phyloP scores from a whole-genome alignment of 495 filamentous ascomycete species.

The Aspergillus conjunctus region DNA sequence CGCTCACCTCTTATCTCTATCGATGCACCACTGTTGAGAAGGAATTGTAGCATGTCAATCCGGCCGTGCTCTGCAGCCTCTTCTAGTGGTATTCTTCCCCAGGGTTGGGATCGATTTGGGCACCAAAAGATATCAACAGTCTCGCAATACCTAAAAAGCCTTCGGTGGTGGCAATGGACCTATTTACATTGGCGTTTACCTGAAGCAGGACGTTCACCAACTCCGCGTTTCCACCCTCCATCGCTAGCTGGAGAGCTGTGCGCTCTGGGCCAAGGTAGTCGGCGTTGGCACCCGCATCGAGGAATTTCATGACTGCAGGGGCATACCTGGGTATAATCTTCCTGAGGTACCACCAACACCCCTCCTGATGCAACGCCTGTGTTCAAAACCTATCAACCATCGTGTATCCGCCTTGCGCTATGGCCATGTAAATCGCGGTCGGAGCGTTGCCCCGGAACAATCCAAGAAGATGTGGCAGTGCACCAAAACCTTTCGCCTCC shows the following conservation, averaged over 20 bases:
- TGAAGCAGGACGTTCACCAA: neutral
- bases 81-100: neutral
- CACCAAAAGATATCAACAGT: neutral
- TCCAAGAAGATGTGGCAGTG: neutral
- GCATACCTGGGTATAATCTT: too few relatives aligned
- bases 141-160: neutral
- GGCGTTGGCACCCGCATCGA: neutral
- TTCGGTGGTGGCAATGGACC: neutral
- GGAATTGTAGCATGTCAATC: conserved; percentile 1
- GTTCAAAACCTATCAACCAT: too few relatives aligned
- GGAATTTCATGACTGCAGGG: too few relatives aligned
- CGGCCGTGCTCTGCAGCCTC: conserved; percentile 3
- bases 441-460: neutral
- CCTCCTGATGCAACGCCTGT: too few relatives aligned
- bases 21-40: neutral
- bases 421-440: neutral
- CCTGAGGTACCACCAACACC: too few relatives aligned
- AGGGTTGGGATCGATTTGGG: neutral
- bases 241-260: neutral
- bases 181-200: neutral
- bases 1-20: neutral
- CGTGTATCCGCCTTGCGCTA: neutral
- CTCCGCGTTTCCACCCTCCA: neutral
- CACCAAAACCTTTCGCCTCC: neutral
- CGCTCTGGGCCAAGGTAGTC: neutral